A percentile compares a stretch with the other conserved stretches of the same genome.
Evolutionary conservation across 2,329 filamentous ascomycete species (phyloP).

Genomic region (Pseudogymnoascus sp.): DNA sequence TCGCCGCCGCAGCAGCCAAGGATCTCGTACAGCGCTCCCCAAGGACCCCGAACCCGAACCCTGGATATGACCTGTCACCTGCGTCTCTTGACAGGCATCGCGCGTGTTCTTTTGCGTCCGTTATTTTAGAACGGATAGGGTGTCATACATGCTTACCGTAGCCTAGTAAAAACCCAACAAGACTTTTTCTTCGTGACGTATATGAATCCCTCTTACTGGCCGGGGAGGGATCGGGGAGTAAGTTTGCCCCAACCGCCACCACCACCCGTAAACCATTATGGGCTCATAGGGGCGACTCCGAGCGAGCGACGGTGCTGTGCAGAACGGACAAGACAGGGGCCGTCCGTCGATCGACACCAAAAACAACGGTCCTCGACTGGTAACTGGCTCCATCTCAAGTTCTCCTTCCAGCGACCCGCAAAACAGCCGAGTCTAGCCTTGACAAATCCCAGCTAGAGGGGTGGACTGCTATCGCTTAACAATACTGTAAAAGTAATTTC

Average conservation of each 20-base stretch:
- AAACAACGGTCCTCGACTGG: not conserved
- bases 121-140: not conserved
- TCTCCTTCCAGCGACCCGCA: not conserved
- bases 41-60: not conserved
- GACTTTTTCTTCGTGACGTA: not conserved
- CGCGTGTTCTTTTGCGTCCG: not conserved
- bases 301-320: not conserved
- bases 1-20: not conserved
- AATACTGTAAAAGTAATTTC: not conserved
- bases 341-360: not conserved
- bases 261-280: not conserved
- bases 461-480: not conserved
- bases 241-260: not conserved
- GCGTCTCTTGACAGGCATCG: not conserved
- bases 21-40: not conserved
- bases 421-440: slow-evolving; percentile 4
- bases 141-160: not conserved
- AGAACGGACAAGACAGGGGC: not conserved
- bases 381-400: not conserved
- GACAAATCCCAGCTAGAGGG: not conserved
- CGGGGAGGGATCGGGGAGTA: not conserved
- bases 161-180: too few relatives aligned
- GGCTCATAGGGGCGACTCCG: not conserved
- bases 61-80: slow-evolving; percentile 3
- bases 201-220: not conserved